phyloP scores from a whole-genome alignment of 1,139 yeast species.

The Lodderomyces elongisporus region DNA sequence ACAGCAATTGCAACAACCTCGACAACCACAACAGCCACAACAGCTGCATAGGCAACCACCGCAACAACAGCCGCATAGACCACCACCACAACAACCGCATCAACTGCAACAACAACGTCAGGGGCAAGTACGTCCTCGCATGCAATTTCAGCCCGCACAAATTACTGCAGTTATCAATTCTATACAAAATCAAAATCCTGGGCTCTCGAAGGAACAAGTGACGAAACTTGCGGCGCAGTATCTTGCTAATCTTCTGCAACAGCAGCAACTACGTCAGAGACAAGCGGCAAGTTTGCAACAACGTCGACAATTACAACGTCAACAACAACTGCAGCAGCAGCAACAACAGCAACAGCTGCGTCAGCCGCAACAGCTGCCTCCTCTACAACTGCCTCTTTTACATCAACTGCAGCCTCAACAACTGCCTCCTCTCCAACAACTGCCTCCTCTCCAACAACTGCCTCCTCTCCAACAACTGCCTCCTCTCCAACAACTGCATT shows the following conservation, averaged over 20 bases:
- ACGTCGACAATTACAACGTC: slow-evolving; percentile 18
- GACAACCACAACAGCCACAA: not conserved
- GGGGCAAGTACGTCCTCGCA: slow-evolving; percentile 26
- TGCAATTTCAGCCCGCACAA: slow-evolving; percentile 56
- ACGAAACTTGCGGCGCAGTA: slow-evolving; percentile 69
- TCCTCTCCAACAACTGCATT: slow-evolving; percentile 7
- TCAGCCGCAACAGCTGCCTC: slow-evolving; percentile 4
- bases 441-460: too few species aligned
- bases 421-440: not conserved
- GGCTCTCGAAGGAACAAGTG: slow-evolving; percentile 63
- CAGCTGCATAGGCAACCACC: slow-evolving; percentile 1
- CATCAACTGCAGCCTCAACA: slow-evolving; percentile 5
- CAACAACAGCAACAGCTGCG: slow-evolving; percentile 5
- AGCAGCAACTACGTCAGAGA: not conserved
- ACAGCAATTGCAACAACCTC: slow-evolving; percentile 1
- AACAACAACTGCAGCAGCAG: slow-evolving; percentile 8
- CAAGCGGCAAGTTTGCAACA: slow-evolving; percentile 15
- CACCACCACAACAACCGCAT: slow-evolving; percentile 6
- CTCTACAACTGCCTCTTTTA: slow-evolving; percentile 3
- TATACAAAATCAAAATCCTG: slow-evolving; percentile 66
- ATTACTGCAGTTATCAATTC: slow-evolving; percentile 67
- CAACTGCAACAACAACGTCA: slow-evolving; percentile 8
- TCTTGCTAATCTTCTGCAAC: slow-evolving; percentile 23
- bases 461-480: slow-evolving; percentile 8
- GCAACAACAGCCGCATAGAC: slow-evolving; percentile 1